Percentiles rank a stretch among this genome's conserved stretches.
Evolutionary conservation across 345 rosid genomes (phyloP).

Genomic region (Erucastrum elatum): DNA sequence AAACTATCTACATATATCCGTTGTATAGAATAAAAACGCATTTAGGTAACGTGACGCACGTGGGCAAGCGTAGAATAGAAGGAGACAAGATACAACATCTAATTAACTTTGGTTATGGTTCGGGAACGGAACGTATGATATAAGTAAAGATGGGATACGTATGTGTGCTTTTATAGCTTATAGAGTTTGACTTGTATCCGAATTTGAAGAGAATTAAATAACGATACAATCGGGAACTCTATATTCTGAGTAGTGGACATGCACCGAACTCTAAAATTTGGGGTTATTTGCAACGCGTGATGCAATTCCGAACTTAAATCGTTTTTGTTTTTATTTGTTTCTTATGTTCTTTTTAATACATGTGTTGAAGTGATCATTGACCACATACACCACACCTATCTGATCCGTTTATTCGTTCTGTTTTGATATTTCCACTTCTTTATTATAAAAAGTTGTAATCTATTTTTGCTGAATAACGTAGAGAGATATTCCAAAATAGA

Average conservation of each 20-base stretch:
- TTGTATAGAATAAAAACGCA: neutral
- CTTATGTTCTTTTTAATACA: neutral
- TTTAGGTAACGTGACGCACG: conserved; percentile 31
- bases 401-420: neutral
- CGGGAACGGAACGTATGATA: neutral
- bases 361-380: neutral
- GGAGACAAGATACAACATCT: neutral
- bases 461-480: no score
- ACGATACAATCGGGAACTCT: neutral
- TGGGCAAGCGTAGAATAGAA: conserved; percentile 19
- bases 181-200: conserved; percentile 4
- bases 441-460: no score
- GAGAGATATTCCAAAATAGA: no score
- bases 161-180: conserved; percentile 2
- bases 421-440: neutral
- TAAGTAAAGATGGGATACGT: neutral
- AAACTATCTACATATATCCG: no score
- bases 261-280: neutral
- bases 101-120: conserved; percentile 2
- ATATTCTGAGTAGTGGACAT: neutral
- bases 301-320: neutral
- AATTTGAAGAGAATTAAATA: neutral
- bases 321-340: neutral
- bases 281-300: neutral
- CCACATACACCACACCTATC: neutral